Evolutionary conservation across 148 eudicot genomes (phyloP).

Genomic region (Chenopodium formosanum): DNA sequence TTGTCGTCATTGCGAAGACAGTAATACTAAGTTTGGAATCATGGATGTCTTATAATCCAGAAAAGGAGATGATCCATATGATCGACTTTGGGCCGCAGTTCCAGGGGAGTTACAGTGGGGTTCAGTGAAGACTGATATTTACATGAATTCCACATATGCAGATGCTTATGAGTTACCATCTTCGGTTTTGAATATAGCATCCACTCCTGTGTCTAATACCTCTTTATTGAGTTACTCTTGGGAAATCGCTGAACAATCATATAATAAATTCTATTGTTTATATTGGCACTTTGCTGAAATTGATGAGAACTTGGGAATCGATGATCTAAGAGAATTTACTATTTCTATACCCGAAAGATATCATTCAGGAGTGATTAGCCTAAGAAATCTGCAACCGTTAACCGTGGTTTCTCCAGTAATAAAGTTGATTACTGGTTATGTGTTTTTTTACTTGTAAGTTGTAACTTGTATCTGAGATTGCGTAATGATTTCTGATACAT

Average conservation of each 20-base stretch:
- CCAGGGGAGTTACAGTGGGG: neutral
- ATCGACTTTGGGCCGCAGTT: slow-evolving; percentile 5
- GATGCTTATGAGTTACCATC: slow-evolving; percentile 15
- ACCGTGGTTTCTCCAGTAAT: neutral
- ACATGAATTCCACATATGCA: neutral
- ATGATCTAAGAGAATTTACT: slow-evolving; percentile 9
- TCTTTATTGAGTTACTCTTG: neutral
- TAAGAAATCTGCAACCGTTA: neutral
- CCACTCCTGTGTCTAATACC: neutral
- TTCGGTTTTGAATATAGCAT: neutral
- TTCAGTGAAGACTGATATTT: neutral
- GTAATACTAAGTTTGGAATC: too few species aligned
- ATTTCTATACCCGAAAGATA: neutral
- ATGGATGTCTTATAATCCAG: neutral
- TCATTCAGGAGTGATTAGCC: neutral
- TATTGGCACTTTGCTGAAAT: slow-evolving; percentile 25
- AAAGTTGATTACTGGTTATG: neutral
- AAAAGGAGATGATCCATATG: slow-evolving; percentile 9
- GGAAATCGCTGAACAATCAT: neutral
- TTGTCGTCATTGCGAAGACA: too few species aligned
- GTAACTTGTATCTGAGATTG: too few species aligned
- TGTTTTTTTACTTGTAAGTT: too few species aligned
- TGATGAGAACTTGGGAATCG: neutral
- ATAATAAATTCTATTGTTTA: neutral
- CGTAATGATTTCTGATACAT: too few species aligned